Conservation (phyloP, 2,329 filamentous ascomycete species). For the Fusarium mexicanum region DNA sequence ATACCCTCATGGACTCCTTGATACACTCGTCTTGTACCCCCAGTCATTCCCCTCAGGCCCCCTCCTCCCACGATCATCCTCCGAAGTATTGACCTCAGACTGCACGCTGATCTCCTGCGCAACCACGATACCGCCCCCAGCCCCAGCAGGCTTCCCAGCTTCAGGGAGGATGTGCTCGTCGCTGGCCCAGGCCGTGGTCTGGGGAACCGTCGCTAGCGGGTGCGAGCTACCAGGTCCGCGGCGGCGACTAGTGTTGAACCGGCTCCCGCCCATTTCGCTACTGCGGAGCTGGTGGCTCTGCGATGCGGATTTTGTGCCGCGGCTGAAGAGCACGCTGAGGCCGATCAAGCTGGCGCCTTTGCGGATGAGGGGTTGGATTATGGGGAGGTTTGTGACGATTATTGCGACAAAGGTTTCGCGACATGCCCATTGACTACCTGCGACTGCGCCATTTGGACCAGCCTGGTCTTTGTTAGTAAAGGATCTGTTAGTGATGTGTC, state of each 20-base stretch:
- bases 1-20: not conserved
- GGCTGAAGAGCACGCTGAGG: slow-evolving; percentile 31
- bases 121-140: slow-evolving; percentile 24
- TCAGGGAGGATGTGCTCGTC: slow-evolving; percentile 36
- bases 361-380: slow-evolving; percentile 31
- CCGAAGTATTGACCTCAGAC: slow-evolving; percentile 14
- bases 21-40: slow-evolving; percentile 21
- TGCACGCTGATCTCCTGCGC: slow-evolving; percentile 35
- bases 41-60: slow-evolving; percentile 25
- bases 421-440: slow-evolving; percentile 46
- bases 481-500: rapidly evolving
- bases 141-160: not conserved
- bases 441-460: slow-evolving; percentile 28
- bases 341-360: slow-evolving; percentile 36
- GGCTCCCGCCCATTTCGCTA: slow-evolving; percentile 21
- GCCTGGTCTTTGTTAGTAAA: slow-evolving; percentile 9
- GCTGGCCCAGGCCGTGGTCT: slow-evolving; percentile 33
- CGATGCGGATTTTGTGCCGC: slow-evolving; percentile 24
- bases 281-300: slow-evolving; percentile 36
- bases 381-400: slow-evolving; percentile 49
- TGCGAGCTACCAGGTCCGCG: not conserved
- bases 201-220: slow-evolving; percentile 16
- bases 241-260: slow-evolving; percentile 22
- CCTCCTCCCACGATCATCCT: not conserved
- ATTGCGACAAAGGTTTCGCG: slow-evolving; percentile 53